Conservation (phyloP, 2,329 filamentous ascomycete genomes). For the Exophiala sp. region DNA sequence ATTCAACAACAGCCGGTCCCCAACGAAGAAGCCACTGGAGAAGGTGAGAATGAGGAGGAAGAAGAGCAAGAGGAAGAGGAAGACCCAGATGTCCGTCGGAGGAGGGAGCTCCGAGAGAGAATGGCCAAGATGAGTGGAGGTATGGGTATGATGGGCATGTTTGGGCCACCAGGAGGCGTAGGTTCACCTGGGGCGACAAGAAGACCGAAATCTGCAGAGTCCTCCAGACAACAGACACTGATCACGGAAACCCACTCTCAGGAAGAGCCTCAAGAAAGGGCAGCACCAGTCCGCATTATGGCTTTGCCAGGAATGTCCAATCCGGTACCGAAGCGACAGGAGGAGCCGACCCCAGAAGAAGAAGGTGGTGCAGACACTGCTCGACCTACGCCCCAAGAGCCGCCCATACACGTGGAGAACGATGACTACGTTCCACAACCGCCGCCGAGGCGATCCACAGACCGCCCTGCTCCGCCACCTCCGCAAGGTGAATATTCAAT, state of each 20-base stretch:
- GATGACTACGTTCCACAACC: conserved; percentile 26
- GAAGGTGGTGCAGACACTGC: conserved; percentile 31
- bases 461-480: conserved; percentile 44
- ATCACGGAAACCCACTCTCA: conserved; percentile 33
- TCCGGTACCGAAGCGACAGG: conserved; percentile 50
- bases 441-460: conserved; percentile 32
- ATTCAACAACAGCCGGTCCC: conserved; percentile 33
- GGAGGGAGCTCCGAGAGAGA: conserved; percentile 82
- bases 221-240: conserved; percentile 26
- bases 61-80: conserved; percentile 76
- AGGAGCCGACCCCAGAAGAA: conserved; percentile 41
- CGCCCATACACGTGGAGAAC: conserved; percentile 16
- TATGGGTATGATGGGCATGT: conserved; percentile 95
- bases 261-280: conserved; percentile 33
- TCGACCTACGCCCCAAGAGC: conserved; percentile 23
- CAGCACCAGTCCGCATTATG: conserved; percentile 53
- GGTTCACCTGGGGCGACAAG: conserved; percentile 48
- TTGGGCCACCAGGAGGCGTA: conserved; percentile 68
- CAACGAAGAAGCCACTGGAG: conserved; percentile 52
- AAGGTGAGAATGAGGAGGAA: conserved; percentile 52
- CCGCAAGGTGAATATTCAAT: conserved; percentile 49
- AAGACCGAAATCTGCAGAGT: conserved; percentile 48
- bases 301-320: conserved; percentile 68
- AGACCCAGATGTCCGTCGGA: conserved; percentile 80
- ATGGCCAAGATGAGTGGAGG: conserved; percentile 99